Percentiles rank a stretch among this genome's conserved stretches.
Conservation (phyloP, 768 basidiomycete species). For the Arthromyces matolae region DNA sequence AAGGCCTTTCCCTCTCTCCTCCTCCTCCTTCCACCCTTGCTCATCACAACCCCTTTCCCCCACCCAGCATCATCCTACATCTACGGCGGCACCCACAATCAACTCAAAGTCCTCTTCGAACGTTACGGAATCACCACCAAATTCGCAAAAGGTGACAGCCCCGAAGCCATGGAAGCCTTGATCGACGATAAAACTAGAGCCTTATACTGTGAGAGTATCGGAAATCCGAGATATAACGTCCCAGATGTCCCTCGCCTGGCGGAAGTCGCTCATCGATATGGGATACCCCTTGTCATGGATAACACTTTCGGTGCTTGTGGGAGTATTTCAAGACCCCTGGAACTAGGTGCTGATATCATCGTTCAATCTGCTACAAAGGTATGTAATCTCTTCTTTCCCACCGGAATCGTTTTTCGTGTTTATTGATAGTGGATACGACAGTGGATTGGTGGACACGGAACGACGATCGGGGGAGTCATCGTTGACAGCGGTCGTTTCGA, state of each 20-base stretch:
- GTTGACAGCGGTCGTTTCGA: constrained; percentile 60
- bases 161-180: constrained; percentile 43
- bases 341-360: constrained; percentile 31
- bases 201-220: constrained; percentile 56
- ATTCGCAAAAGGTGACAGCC: constrained; percentile 47
- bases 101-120: constrained; percentile 53
- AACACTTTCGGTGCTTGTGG: constrained; percentile 65
- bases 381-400: not conserved
- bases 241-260: constrained; percentile 51
- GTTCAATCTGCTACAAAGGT: constrained; percentile 22
- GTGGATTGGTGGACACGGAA: constrained; percentile 70
- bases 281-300: constrained; percentile 61
- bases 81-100: constrained; percentile 44
- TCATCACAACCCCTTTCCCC: no score
- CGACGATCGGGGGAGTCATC: constrained; percentile 61
- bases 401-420: constrained; percentile 39
- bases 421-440: constrained; percentile 41
- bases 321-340: constrained; percentile 27
- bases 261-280: constrained; percentile 57
- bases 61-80: constrained; percentile 10
- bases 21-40: no score
- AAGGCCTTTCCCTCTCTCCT: no score
- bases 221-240: constrained; percentile 58
- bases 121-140: constrained; percentile 47
- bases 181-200: constrained; percentile 61